These are phyloP conservation scores for Talaromyces pinophilus DNA, from an alignment of 2,329 filamentous ascomycete species.

Conservation along the genomic window DNA sequence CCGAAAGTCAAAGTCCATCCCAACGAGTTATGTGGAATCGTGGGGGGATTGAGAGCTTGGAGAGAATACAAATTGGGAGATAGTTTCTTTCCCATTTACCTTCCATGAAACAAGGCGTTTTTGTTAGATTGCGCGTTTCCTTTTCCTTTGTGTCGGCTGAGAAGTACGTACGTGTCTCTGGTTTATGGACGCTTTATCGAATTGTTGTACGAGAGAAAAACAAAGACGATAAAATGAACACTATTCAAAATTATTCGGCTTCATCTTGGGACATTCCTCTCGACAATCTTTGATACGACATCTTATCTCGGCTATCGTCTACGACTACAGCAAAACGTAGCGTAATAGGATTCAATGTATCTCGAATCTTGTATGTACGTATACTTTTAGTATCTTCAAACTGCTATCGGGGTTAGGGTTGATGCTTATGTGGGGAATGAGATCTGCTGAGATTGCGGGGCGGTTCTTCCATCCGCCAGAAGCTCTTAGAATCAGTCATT, in stretches of 20 bases:
- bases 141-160: slow-evolving; percentile 1
- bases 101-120: slow-evolving; percentile 19
- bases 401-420: background rate
- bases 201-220: slow-evolving; percentile 13
- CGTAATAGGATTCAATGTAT: background rate
- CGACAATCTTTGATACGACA: no score
- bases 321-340: background rate
- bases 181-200: background rate
- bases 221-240: slow-evolving; percentile 18
- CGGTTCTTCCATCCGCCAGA: slow-evolving; percentile 11
- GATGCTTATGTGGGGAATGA: slow-evolving; percentile 6
- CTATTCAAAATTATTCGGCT: background rate
- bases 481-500: slow-evolving; percentile 2
- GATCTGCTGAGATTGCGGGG: background rate
- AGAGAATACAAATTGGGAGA: background rate
- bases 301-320: background rate
- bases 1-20: slow-evolving; percentile 5
- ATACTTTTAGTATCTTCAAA: background rate
- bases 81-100: background rate
- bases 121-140: slow-evolving; percentile 12
- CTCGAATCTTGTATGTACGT: background rate
- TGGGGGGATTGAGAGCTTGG: background rate
- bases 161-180: background rate
- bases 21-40: slow-evolving; percentile 12
- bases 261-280: background rate